Conservation (phyloP, 306 rosid genomes). For the Carpinus fangiana region DNA sequence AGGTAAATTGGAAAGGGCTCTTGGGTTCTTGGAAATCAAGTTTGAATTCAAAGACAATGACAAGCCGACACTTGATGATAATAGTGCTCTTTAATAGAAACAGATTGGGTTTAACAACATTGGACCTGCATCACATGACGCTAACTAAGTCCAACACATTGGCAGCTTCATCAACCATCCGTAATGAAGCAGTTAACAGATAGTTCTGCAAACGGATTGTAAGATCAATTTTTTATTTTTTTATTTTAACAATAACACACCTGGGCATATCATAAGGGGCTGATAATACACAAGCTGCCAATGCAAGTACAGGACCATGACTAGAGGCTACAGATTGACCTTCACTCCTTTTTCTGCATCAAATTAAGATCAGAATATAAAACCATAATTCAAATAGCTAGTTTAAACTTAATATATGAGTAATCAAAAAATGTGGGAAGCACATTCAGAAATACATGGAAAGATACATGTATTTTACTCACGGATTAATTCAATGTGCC, state of each 20-base stretch:
- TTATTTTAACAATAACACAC: constrained; percentile 41
- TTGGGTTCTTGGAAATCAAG: not conserved
- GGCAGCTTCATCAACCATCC: not conserved
- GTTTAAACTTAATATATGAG: not conserved
- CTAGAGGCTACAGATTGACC: constrained; percentile 69
- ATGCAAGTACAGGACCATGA: constrained; percentile 94
- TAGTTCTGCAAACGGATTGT: not conserved
- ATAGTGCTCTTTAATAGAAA: not conserved
- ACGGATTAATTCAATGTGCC: not conserved
- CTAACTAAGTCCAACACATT: not conserved
- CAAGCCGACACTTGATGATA: not conserved
- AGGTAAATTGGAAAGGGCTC: no score
- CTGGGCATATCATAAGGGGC: constrained; percentile 97
- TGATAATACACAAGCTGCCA: constrained; percentile 87
- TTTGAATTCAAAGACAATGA: not conserved
- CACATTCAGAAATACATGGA: not conserved
- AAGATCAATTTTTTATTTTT: not conserved
- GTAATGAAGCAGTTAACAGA: not conserved
- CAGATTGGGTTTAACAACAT: not conserved
- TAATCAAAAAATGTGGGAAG: not conserved
- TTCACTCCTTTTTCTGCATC: constrained; percentile 65
- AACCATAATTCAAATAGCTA: not conserved
- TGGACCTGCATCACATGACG: not conserved
- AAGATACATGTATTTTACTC: not conserved
- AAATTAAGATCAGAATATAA: not conserved